Conservation (phyloP, 768 basidiomycete genomes). For the Agrocybe praecox region DNA sequence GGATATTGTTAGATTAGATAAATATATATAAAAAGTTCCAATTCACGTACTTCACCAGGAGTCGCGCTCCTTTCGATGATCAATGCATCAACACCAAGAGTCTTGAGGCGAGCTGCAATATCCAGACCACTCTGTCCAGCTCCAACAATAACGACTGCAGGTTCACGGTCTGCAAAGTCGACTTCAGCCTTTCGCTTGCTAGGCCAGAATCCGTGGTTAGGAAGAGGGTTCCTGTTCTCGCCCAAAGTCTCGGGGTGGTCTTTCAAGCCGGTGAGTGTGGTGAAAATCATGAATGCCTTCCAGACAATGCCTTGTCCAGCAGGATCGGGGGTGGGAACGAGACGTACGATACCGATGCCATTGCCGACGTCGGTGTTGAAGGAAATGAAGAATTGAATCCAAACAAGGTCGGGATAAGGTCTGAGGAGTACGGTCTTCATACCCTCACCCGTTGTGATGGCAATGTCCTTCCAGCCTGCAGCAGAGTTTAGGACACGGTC, state of each 20-base stretch:
- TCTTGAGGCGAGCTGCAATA: constrained; percentile 61
- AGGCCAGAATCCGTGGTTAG: constrained; percentile 54
- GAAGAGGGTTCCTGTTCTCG: constrained; percentile 32
- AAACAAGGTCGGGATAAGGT: constrained; percentile 54
- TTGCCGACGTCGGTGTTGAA: constrained; percentile 55
- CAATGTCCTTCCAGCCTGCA: constrained; percentile 27
- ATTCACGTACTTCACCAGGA: constrained; percentile 52
- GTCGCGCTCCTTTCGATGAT: constrained; percentile 54
- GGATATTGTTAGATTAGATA: not conserved
- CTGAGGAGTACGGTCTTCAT: constrained; percentile 7
- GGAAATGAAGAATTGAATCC: constrained; percentile 57
- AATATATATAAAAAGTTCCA: not conserved
- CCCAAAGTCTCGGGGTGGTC: constrained; percentile 46
- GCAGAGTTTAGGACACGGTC: constrained; percentile 36
- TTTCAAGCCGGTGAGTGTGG: constrained; percentile 50
- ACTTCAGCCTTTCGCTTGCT: constrained; percentile 36
- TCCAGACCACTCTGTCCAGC: constrained; percentile 66
- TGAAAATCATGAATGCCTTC: constrained; percentile 56
- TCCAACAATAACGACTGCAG: constrained; percentile 57
- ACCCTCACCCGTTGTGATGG: constrained; percentile 24
- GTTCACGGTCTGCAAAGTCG: constrained; percentile 35
- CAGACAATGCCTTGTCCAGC: constrained; percentile 29
- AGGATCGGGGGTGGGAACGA: constrained; percentile 43
- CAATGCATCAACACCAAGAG: constrained; percentile 51
- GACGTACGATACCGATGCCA: constrained; percentile 54